phyloP scores from a whole-genome alignment of 106 monocot genomes.

The Dioscorea zingiberensis region DNA sequence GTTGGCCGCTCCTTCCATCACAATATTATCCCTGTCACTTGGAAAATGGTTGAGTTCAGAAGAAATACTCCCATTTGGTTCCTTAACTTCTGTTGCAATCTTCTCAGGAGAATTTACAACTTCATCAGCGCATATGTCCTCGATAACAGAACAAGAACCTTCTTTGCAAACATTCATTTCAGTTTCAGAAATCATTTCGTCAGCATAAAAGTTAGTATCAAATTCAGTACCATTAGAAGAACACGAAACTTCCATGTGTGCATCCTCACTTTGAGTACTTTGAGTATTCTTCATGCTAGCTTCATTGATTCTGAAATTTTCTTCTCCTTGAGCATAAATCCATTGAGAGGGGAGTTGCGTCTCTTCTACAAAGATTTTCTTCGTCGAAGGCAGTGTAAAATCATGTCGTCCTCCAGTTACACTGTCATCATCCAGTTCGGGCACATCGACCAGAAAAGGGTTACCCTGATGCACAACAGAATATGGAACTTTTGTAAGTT shows the following conservation, averaged over 20 bases:
- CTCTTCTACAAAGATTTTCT: neutral
- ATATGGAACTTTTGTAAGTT: too few relatives aligned
- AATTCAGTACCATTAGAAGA: conserved; percentile 1
- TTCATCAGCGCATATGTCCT: conserved; percentile 75
- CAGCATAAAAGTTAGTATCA: conserved; percentile 15
- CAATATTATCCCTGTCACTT: neutral
- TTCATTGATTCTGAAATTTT: too few relatives aligned
- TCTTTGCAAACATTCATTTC: conserved; percentile 30
- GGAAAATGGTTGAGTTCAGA: neutral
- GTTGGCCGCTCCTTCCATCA: conserved; percentile 3
- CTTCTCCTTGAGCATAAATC: too few relatives aligned
- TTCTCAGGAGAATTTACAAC: conserved; percentile 17
- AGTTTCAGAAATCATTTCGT: conserved; percentile 38
- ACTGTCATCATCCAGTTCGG: conserved; percentile 6
- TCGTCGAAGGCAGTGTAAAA: conserved; percentile 10
- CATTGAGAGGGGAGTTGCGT: neutral
- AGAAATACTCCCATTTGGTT: neutral
- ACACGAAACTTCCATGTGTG: conserved; percentile 5
- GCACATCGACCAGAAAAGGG: conserved; percentile 7
- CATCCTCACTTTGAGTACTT: neutral
- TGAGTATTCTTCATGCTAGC: neutral
- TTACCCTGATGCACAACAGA: neutral
- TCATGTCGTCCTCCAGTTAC: neutral
- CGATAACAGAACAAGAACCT: conserved; percentile 25
- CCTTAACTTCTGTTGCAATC: conserved; percentile 14